These are phyloP conservation scores for Rhododendron vialii DNA, from an alignment of 148 eudicot genomes.

Conservation along the genomic window DNA sequence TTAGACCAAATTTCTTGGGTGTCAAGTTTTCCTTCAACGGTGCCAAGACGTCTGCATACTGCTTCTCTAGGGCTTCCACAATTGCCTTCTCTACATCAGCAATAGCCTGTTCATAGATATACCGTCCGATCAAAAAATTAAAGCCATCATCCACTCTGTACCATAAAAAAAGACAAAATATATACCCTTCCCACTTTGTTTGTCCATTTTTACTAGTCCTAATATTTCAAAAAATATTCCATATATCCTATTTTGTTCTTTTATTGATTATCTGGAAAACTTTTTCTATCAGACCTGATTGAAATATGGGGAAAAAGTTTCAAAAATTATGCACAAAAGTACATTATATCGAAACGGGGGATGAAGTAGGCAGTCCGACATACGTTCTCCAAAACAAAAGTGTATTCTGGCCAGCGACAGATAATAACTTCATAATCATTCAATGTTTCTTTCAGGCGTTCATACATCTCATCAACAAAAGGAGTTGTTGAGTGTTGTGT, in stretches of 20 bases:
- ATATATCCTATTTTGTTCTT: not conserved
- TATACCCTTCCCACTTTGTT: not conserved
- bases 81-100: slow-evolving; percentile 69
- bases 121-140: not conserved
- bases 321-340: not conserved
- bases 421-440: slow-evolving; percentile 74
- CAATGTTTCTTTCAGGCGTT: slow-evolving; percentile 56
- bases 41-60: slow-evolving; percentile 61
- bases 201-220: not conserved
- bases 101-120: slow-evolving; percentile 42
- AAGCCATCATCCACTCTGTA: not conserved
- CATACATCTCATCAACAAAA: slow-evolving; percentile 83
- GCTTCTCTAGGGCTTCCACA: slow-evolving; percentile 63
- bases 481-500: slow-evolving; percentile 73
- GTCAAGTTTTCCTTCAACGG: slow-evolving; percentile 63
- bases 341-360: not conserved
- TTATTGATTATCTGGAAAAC: not conserved
- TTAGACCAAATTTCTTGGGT: slow-evolving; percentile 56
- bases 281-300: not conserved
- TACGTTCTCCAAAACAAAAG: slow-evolving; percentile 74
- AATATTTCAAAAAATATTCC: not conserved
- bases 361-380: slow-evolving; percentile 3
- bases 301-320: not conserved
- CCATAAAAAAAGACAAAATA: not conserved
- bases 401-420: slow-evolving; percentile 94